Percentiles rank a stretch among this genome's conserved stretches.
Conservation (phyloP, 768 basidiomycete genomes). For the Boletales sp. region DNA sequence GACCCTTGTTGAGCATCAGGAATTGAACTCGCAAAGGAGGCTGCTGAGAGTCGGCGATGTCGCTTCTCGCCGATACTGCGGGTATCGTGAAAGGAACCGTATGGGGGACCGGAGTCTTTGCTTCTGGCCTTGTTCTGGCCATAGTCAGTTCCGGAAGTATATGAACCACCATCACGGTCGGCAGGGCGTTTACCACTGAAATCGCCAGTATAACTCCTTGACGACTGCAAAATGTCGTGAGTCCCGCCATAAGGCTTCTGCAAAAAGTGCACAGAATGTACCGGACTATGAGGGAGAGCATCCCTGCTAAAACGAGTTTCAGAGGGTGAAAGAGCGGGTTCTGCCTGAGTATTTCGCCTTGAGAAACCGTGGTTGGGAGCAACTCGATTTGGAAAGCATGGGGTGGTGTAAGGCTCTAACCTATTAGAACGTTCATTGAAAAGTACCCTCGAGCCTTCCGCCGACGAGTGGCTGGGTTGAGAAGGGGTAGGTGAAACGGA, state of each 20-base stretch:
- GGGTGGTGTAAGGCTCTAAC: constrained; percentile 74
- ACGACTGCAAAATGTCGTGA: constrained; percentile 14
- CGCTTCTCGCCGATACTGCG: constrained; percentile 18
- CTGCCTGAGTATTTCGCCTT: constrained; percentile 45
- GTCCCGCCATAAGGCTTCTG: constrained; percentile 46
- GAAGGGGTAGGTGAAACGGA: constrained; percentile 35
- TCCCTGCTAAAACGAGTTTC: constrained; percentile 50
- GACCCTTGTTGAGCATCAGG: constrained; percentile 20
- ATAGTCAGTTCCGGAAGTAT: constrained; percentile 11
- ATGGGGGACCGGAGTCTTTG: constrained; percentile 14
- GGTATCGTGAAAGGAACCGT: constrained; percentile 13
- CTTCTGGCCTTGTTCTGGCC: constrained; percentile 15
- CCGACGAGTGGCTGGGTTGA: constrained; percentile 43
- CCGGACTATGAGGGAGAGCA: constrained; percentile 36
- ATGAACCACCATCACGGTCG: constrained; percentile 15
- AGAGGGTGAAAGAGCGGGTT: constrained; percentile 35
- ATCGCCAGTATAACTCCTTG: constrained; percentile 20
- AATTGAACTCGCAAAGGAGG: constrained; percentile 20
- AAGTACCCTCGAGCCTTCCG: constrained; percentile 67
- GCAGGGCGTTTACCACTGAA: constrained; percentile 12
- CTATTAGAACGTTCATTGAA: constrained; percentile 95
- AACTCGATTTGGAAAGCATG: constrained; percentile 42
- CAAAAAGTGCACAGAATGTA: constrained; percentile 49
- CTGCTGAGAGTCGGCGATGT: constrained; percentile 20
- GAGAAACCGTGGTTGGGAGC: constrained; percentile 30